Conservation (phyloP, 148 eudicot species). For the Rhododendron mucronatum region DNA sequence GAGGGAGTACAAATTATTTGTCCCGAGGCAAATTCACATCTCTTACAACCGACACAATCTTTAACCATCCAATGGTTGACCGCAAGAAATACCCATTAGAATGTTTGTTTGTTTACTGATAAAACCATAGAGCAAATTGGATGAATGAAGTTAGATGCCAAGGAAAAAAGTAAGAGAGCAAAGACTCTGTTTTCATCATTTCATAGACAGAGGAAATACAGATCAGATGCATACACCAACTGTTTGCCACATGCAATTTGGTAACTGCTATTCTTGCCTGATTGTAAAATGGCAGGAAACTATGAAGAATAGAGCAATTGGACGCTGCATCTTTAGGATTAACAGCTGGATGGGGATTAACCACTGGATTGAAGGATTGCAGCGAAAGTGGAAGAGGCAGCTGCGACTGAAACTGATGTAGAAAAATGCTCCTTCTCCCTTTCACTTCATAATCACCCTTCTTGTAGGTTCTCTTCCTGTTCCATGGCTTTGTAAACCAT, state of each 20-base stretch:
- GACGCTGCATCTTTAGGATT: slow-evolving; percentile 46
- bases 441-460: neutral
- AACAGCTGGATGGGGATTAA: slow-evolving; percentile 4
- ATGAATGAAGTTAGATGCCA: neutral
- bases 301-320: slow-evolving; percentile 38
- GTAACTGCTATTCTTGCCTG: neutral
- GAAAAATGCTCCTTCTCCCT: neutral
- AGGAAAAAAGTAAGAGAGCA: neutral
- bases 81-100: neutral
- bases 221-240: neutral
- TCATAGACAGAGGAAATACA: neutral
- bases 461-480: neutral
- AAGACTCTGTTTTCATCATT: neutral
- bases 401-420: slow-evolving; percentile 31
- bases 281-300: slow-evolving; percentile 44
- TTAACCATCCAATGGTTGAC: neutral
- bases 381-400: slow-evolving; percentile 43
- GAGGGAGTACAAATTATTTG: too few relatives aligned
- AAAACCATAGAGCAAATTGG: neutral
- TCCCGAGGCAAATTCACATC: too few relatives aligned
- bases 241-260: neutral
- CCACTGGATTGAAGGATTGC: slow-evolving; percentile 24
- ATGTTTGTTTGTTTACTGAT: neutral
- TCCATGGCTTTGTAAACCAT: neutral
- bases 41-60: too few relatives aligned